Base-by-base conservation (phyloP, 2,329 filamentous ascomycete genomes). In the Cryphonectria carpinicola region DNA sequence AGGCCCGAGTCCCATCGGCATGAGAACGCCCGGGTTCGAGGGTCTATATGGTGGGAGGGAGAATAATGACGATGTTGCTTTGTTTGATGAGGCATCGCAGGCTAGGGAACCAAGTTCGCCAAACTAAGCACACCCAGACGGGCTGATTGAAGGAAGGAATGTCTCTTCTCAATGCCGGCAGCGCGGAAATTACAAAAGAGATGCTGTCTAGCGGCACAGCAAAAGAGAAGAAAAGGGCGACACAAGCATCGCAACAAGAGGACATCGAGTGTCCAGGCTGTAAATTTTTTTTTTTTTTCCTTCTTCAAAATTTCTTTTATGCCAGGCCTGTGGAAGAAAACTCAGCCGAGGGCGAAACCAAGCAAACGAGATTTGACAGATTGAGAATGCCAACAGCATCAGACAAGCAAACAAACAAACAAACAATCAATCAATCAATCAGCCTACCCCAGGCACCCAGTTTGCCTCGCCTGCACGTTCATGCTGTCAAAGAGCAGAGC, bases 1-100 rank as follows among this genome's bases (percentile, higher is more conserved):
- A 67, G 76, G 75, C 46, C 75, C 73, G 35, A 83, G 81, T 43
- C 82, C 83, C 3, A 67, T 73, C 43, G 82, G 82, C n/a, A 71
- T 85, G 66, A 76, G 77, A 39, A 80, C 78, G n/a, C 79, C 80
- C n/a, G 83, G 84, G 0, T 84, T 84, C 71, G 77, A 77, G 72
- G 83, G 85, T 17, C 77, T 86, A 35, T 84, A 86, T 72, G 83
- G 83, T 32, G 85, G 84, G 17, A 77, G 77, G 64, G 85, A 87
- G 76, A 87, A 87, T 75, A 78, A 79, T 1, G 82, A 84, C 58
- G 84, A 85, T 68, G 76, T 79, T 60, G 74, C 76, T 8, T 74
- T 83, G 66, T 80, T 81, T 67, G 77, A 80, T 19, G 74, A 77
- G 49, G 74, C 74, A 28, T 75, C 74, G 61, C 46, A 72, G 64